A percentile compares a stretch with the other conserved stretches of the same genome.
Conservation (phyloP, 2,329 filamentous ascomycete species). For the Fusarium duplospermum region DNA sequence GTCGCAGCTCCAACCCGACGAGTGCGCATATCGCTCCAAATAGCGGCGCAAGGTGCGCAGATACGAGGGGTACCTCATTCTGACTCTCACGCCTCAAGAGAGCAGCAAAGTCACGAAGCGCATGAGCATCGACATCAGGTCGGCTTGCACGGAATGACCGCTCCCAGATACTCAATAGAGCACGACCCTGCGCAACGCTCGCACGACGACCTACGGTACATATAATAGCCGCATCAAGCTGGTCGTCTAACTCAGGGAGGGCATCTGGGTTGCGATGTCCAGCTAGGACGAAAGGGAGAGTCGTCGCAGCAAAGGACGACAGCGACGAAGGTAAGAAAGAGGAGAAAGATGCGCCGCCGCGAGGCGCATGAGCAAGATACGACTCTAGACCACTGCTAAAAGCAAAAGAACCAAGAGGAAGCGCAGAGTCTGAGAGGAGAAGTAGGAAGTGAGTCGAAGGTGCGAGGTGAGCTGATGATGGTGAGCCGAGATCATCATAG, state of each 20-base stretch:
- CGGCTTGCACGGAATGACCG: constrained; percentile 67
- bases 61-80: constrained; percentile 56
- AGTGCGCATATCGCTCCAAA: constrained; percentile 74
- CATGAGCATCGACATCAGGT: constrained; percentile 41
- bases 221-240: constrained; percentile 79
- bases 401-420: constrained; percentile 87
- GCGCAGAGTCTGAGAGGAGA: constrained; percentile 82
- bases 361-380: constrained; percentile 75
- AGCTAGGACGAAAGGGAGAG: constrained; percentile 79
- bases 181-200: constrained; percentile 79
- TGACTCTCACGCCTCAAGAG: constrained; percentile 48
- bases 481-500: constrained; percentile 11
- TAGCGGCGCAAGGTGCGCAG: constrained; percentile 77
- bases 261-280: constrained; percentile 67
- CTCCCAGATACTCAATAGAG: constrained; percentile 81
- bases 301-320: constrained; percentile 76
- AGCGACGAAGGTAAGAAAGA: constrained; percentile 78
- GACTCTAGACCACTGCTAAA: constrained; percentile 88
- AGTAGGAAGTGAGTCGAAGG: constrained; percentile 72
- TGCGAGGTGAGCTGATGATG: constrained; percentile 28
- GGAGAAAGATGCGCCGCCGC: constrained; percentile 61
- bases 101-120: constrained; percentile 51
- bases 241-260: constrained; percentile 75
- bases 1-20: constrained; percentile 69
- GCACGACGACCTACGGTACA: constrained; percentile 84